phyloP scores from a whole-genome alignment of 148 eudicot species.

The Rhododendron molle region DNA sequence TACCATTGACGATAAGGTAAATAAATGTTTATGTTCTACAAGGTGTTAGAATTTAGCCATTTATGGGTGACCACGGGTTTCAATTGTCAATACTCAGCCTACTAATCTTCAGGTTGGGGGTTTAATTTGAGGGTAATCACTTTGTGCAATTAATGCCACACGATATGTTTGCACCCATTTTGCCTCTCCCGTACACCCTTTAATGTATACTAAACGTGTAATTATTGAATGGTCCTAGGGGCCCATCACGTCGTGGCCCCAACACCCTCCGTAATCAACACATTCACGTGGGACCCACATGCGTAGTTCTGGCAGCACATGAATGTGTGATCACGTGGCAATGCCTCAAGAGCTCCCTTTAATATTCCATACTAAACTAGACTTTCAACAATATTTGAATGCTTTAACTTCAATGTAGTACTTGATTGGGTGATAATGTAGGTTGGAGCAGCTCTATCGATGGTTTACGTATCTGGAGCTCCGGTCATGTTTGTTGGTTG shows the following conservation, averaged over 20 bases:
- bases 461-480: conserved; percentile 92
- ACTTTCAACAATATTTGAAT: not conserved
- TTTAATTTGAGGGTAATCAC: not conserved
- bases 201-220: not conserved
- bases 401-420: not conserved
- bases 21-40: not conserved
- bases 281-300: not conserved
- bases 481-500: conserved; percentile 99
- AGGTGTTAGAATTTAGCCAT: not conserved
- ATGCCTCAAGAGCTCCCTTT: not conserved
- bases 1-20: conserved; percentile 93
- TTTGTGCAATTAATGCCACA: not conserved
- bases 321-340: not conserved
- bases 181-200: not conserved
- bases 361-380: not conserved
- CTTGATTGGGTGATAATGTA: conserved; percentile 17
- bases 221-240: not conserved
- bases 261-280: not conserved
- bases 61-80: not conserved
- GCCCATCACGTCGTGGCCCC: not conserved
- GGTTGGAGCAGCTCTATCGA: conserved; percentile 98
- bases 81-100: not conserved
- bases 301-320: not conserved
- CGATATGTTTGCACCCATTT: not conserved
- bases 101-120: not conserved